Evolutionary conservation across 164 flowering plant species (phyloP).

Genomic region (Berberis vulgaris): DNA sequence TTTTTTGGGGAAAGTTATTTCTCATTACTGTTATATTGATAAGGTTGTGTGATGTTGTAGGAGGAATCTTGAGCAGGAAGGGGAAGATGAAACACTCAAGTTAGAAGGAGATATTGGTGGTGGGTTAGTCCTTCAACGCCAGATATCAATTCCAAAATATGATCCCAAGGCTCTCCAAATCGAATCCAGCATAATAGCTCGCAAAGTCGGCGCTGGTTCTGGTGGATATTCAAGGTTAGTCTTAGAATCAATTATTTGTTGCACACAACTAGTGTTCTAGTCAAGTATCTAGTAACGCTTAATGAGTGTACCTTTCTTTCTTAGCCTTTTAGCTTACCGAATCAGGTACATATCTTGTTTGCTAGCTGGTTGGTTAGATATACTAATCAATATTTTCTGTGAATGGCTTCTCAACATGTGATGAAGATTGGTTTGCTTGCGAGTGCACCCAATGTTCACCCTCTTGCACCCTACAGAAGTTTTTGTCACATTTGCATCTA

Average conservation of each 20-base stretch:
- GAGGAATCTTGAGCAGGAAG: conserved; percentile 59
- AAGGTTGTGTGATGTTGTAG: conserved; percentile 22
- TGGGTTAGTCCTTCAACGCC: conserved; percentile 58
- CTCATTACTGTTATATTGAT: background rate
- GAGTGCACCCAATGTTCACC: conserved; percentile 72
- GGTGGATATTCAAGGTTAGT: conserved; percentile 86
- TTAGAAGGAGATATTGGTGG: conserved; percentile 87
- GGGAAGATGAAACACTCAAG: conserved; percentile 57
- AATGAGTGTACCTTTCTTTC: background rate
- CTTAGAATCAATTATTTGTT: conserved; percentile 2
- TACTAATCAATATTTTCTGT: background rate
- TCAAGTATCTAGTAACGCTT: no score
- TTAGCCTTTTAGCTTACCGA: background rate
- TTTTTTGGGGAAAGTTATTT: conserved; percentile 4
- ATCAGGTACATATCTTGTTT: background rate
- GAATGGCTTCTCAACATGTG: background rate
- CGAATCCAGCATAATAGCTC: conserved; percentile 58
- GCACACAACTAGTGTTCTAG: background rate
- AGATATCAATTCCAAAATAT: conserved; percentile 40
- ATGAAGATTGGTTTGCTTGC: conserved; percentile 79
- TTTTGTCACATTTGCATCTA: conserved; percentile 54
- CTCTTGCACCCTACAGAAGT: conserved; percentile 78
- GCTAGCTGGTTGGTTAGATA: background rate
- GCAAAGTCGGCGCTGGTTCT: conserved; percentile 84
- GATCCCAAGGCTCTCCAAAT: conserved; percentile 40